These are phyloP conservation scores for Murraya koenigii DNA, from an alignment of 345 rosid genomes.

Conservation along the genomic window DNA sequence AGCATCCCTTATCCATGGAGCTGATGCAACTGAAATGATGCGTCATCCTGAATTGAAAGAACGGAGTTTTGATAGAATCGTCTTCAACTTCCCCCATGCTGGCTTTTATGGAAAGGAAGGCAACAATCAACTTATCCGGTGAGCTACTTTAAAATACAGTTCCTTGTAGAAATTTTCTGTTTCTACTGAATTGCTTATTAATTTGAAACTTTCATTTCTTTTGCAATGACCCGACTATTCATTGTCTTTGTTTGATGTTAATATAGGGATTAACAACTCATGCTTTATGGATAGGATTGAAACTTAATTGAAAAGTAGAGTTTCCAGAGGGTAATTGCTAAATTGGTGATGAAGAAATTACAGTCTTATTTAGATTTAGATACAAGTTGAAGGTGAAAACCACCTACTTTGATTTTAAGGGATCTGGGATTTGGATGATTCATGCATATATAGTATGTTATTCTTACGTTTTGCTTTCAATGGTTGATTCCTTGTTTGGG, in stretches of 20 bases:
- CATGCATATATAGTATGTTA: not conserved
- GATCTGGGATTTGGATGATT: not conserved
- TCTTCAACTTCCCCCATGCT: constrained; percentile 8
- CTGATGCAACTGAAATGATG: constrained; percentile 50
- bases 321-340: not conserved
- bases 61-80: constrained; percentile 45
- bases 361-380: not conserved
- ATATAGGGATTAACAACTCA: not conserved
- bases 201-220: no score
- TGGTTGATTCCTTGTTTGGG: not conserved
- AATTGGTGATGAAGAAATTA: not conserved
- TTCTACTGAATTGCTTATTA: not conserved
- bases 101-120: constrained; percentile 54
- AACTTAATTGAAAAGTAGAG: not conserved
- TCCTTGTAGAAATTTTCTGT: not conserved
- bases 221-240: no score
- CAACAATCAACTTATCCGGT: constrained; percentile 25
- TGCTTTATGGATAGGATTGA: not conserved
- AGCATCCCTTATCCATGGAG: constrained; percentile 41
- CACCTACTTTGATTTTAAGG: not conserved
- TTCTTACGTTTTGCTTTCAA: not conserved
- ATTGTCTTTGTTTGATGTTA: not conserved
- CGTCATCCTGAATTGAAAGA: constrained; percentile 23
- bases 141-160: not conserved
- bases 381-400: not conserved